Evolutionary conservation across 805 yeast genomes (phyloP), one percentile per base, ranked within the genome.

Genomic region (Candida boidinii): DNA sequence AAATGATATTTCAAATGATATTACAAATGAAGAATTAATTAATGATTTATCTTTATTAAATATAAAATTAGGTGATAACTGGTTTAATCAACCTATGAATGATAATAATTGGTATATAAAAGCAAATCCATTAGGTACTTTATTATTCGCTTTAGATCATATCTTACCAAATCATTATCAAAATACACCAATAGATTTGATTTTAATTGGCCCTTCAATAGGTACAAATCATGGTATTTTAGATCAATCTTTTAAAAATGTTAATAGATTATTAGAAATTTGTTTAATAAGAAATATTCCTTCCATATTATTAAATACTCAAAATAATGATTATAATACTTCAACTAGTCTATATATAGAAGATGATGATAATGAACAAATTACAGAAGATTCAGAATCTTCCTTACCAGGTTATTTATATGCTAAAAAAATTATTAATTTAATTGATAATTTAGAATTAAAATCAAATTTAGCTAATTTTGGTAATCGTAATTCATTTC

Each of bases 131-230:
- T 58, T 68, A 22, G 58, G 68, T 10, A 48, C 62, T 30, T 59
- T 62, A 26, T 54, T 68, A 11, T 64, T 67, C 41, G 68, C 58
- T 7, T 47, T 68, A 28, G 62, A 62, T 31, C 60, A 63, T 44
- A 56, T 68, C 26, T 42, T 64, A 19, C 73, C 73, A 25, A 44
- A 40, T 27, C 46, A 46, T 46, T 64, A 60, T 42, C 46, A 51
- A 28, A 53, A 64, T 44, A 17, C 41, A 21, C 50, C 66, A 20
- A 45, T 64, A 34, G 75, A 68, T 50, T 49, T 68, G 41, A 60
- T 68, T 23, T 59, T 68, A 23, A 45, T 63, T 31, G 71, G 73
- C 34, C 71, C 72, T 28, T 61, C 66, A 39, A 67, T 62, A 44
- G 68, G 69, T 36, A 46, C 56, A 32, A 66, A 66, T 44, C 39